Base-by-base conservation (phyloP, 2,329 filamentous ascomycete species). In the Lanzia echinophila region DNA sequence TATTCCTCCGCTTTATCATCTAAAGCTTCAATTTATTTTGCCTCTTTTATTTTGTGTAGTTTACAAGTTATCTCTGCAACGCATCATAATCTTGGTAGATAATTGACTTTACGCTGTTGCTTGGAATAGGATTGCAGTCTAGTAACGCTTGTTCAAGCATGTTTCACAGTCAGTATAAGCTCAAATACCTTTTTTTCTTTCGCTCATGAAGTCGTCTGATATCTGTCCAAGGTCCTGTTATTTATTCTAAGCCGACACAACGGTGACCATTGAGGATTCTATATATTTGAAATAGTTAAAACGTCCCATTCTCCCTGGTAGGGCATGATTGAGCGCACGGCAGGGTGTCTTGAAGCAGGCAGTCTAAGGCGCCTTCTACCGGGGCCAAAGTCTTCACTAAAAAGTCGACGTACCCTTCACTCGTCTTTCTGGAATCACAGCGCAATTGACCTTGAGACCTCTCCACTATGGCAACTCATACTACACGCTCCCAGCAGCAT, bases 281-380 rank as follows among this genome's bases (percentile, higher is more conserved):
- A 17, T 28, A 17, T 24, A 15, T 33, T 24, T 38, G 3, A 41
- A 24, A 8, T 17, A 22, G n/a, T n/a, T 15, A 42, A 8, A 24
- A 38, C 41, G 20, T 32, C 12, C 24, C 20, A n/a, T 32, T 31
- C 38, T 31, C 47, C 24, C 43, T 28, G 41, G 52, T 58, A 69
- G 71, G 72, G 72, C 66, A 82, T 82, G 79, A 77, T 82, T 67
- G 78, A 82, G 76, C 76, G 76, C 63, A 77, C 76, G 66, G 74
- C 75, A 68, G 72, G 73, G 79, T 81, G 77, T 65, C 62, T 68
- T 70, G 74, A 81, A 73, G 72, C 79, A 72, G 72, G 75, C 69
- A 75, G 77, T 73, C 72, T 76, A 66, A 73, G 75, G 67, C 72
- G 74, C 62, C 71, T 78, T 64, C 65, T 79, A 57, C 73, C 65